These are phyloP conservation scores for Pythium brachiatum DNA, from an alignment of 352 stramenopile genomes.

Conservation along the genomic window DNA sequence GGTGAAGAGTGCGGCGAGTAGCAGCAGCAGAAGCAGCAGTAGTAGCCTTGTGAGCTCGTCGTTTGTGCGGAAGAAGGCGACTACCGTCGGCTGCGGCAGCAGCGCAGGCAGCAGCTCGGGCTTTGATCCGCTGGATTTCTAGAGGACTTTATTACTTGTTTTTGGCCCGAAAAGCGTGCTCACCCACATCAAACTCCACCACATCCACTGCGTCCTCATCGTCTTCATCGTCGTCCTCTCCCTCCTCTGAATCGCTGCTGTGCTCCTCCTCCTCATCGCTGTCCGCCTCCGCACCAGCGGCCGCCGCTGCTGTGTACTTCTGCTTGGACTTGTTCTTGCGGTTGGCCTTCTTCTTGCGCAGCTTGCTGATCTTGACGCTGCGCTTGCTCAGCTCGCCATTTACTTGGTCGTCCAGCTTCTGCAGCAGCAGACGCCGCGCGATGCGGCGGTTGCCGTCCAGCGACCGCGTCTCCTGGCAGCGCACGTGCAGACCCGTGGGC, in stretches of 20 bases:
- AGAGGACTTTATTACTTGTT: slow-evolving; percentile 11
- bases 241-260: slow-evolving; percentile 9
- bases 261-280: slow-evolving; percentile 15
- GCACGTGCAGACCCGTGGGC: slow-evolving; percentile 73
- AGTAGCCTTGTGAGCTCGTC: slow-evolving; percentile 26
- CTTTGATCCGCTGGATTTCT: slow-evolving; percentile 24
- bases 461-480: slow-evolving; percentile 78
- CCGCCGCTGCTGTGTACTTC: slow-evolving; percentile 41
- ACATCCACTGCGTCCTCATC: slow-evolving; percentile 27
- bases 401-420: slow-evolving; percentile 74
- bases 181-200: slow-evolving; percentile 20
- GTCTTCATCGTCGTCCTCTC: slow-evolving; percentile 16
- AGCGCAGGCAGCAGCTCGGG: not conserved
- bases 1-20: not conserved
- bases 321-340: slow-evolving; percentile 50
- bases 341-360: slow-evolving; percentile 68
- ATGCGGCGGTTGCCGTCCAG: slow-evolving; percentile 77
- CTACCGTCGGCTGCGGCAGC: slow-evolving; percentile 3
- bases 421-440: slow-evolving; percentile 61
- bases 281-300: not conserved
- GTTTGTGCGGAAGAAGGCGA: slow-evolving; percentile 7
- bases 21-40: not conserved
- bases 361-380: slow-evolving; percentile 60
- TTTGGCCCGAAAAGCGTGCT: slow-evolving; percentile 39
- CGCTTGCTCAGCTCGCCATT: slow-evolving; percentile 60